Evolutionary conservation across 139 green algal genomes (phyloP).

Genomic region (Chlamydomonas sp.): DNA sequence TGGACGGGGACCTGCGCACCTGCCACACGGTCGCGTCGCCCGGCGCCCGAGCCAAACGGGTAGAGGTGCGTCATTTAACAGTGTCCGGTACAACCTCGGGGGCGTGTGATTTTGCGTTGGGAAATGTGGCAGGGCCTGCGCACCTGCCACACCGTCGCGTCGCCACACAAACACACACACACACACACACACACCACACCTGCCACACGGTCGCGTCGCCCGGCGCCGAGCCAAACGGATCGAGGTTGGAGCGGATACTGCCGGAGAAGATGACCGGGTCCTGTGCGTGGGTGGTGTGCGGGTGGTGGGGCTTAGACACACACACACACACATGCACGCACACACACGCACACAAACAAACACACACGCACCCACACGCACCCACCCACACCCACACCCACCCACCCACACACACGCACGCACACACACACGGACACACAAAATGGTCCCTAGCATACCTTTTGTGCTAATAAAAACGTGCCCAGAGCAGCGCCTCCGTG

Average conservation of each 20-base stretch:
- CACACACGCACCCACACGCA: not conserved
- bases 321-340: not conserved
- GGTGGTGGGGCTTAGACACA: not conserved
- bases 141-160: no score
- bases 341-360: not conserved
- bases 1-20: no score
- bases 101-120: no score
- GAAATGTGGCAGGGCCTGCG: no score
- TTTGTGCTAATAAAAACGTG: no score
- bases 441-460: no score
- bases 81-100: conserved; percentile 33
- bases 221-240: conserved; percentile 71
- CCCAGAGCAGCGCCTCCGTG: no score
- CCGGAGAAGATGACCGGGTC: conserved; percentile 92
- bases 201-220: conserved; percentile 63
- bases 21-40: no score
- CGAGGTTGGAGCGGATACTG: conserved; percentile 83
- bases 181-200: no score
- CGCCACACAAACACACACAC: no score
- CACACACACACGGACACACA: not conserved
- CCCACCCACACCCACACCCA: not conserved
- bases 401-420: not conserved
- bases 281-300: conserved; percentile 36
- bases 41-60: no score
- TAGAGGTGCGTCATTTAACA: no score